phyloP scores from a whole-genome alignment of 768 basidiomycete species.

The Boletus rex-veris region DNA sequence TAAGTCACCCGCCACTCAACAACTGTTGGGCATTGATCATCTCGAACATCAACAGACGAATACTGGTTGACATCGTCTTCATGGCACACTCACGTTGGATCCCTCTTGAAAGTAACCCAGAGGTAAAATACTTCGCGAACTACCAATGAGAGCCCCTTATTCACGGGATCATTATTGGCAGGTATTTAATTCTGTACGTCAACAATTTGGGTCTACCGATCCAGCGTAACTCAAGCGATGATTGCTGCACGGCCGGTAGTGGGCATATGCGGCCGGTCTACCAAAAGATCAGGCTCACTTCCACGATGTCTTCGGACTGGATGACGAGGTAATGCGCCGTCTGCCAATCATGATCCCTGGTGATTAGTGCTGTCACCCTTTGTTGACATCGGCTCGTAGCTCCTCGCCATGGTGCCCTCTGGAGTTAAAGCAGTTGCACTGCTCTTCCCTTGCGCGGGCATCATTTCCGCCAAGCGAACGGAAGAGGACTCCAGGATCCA shows the following conservation, averaged over 20 bases:
- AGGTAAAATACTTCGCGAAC: constrained; percentile 30
- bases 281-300: constrained; percentile 49
- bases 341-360: neutral
- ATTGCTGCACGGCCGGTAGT: constrained; percentile 36
- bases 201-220: neutral
- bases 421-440: constrained; percentile 84
- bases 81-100: constrained; percentile 54
- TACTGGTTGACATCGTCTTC: neutral
- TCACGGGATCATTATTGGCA: constrained; percentile 5
- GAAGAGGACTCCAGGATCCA: constrained; percentile 59
- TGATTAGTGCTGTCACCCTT: neutral
- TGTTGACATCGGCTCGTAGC: constrained; percentile 35
- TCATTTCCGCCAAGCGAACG: constrained; percentile 46
- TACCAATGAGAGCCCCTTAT: neutral
- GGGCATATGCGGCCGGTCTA: constrained; percentile 69
- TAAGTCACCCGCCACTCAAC: neutral
- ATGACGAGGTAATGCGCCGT: constrained; percentile 48
- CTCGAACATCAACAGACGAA: neutral
- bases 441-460: constrained; percentile 70
- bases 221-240: neutral
- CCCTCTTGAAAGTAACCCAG: constrained; percentile 75
- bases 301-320: constrained; percentile 71
- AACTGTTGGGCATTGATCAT: neutral
- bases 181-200: constrained; percentile 33
- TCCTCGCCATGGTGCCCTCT: constrained; percentile 63